Base-by-base conservation (phyloP, 1,284 basidiomycete species). In the Gomphus bonarii region DNA sequence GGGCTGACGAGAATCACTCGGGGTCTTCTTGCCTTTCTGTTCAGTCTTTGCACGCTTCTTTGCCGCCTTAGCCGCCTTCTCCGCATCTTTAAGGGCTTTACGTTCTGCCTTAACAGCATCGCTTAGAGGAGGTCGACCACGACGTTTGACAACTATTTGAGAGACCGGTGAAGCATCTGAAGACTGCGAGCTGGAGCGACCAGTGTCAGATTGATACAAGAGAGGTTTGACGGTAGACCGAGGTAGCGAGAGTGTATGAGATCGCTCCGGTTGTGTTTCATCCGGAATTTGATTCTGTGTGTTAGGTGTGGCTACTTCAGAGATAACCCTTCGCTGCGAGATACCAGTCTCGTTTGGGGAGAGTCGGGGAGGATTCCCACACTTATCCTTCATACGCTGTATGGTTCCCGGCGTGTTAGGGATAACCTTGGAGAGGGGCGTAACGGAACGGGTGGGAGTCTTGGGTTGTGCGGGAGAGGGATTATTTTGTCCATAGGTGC, bases 331-430 rank as follows among this genome's bases (percentile, higher is more conserved):
- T 28, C 22, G 47, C 47, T 25, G 47, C 6, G 7, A 2, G 14
- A 3, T 20, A 28, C 47, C 22, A 5, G 18, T 18, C 20, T 51
- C 50, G 18, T 43, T 20, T 25, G 36, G 40, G 4, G 51, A 38
- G 9, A 1, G 5, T 11, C 42, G 20, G 10, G 61, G 61, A 22
- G 67, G 59, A 46, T 63, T 64, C 2, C 72, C 74, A 31, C 66
- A 55, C 14, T 72, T 66, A 44, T 69, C 66, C 65, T 69, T 73
- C 66, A 75, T 72, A 54, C 68, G 68, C 54, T 66, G 67, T 20
- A 50, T 31, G 4, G 44, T 47, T 3, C 44, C 12, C 14, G 44
- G 44, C 10, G 44, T 47, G 11, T 10, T 25, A 11, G 44, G 22
- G 22, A 47, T 16, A n/a, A 14, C 44, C 28, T 28, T 25, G 3